Evolutionary conservation across 257 asterid genomes (phyloP), one percentile per base, ranked within the genome.

Genomic region (Datura wrightii): DNA sequence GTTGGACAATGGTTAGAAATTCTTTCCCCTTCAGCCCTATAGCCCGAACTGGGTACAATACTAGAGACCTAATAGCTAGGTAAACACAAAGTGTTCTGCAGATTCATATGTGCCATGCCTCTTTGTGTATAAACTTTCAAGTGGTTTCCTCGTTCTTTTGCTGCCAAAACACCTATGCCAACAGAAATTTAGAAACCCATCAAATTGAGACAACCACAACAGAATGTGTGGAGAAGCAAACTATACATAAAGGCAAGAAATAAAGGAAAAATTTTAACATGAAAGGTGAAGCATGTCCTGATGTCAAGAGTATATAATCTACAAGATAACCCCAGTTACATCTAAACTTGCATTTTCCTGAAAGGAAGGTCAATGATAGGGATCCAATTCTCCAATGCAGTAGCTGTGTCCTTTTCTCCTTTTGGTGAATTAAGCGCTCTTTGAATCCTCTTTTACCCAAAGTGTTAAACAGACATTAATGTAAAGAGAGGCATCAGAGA

Each of bases 161-260:
- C 91, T 86, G 87, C 90, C 85, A 87, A 81, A 44, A 79, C 83
- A 82, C 87, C 90, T 88, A 90, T 80, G 65, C 58, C 86, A 79
- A 58, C 83, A 86, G 84, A 89, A 88, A 89, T 62, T 80, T 41
- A 81, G 86, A 83, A 46, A 84, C 62, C 86, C 82, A 78, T 90
- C 92, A 90, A 88, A 88, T 83, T 83, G 90, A 90, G 89, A 85
- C 92, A 87, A 84, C 84, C 74, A 85, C 79, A 70, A 85, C 44
- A 65, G 81, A 80, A 85, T 86, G 62, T 62, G 82, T 79, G 5
- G 42, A 34, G 80, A 36, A 41, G 76, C 10, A 86, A 71, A 62
- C 69, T 55, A 58, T n/a, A 84, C 15, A 71, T 63, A 16, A 63
- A 81, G 74, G 62, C 55, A 81, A 53, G 52, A 5, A 24, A 24